Evolutionary conservation across 164 flowering plant species (phyloP).

Genomic region (Sextonia rubra): DNA sequence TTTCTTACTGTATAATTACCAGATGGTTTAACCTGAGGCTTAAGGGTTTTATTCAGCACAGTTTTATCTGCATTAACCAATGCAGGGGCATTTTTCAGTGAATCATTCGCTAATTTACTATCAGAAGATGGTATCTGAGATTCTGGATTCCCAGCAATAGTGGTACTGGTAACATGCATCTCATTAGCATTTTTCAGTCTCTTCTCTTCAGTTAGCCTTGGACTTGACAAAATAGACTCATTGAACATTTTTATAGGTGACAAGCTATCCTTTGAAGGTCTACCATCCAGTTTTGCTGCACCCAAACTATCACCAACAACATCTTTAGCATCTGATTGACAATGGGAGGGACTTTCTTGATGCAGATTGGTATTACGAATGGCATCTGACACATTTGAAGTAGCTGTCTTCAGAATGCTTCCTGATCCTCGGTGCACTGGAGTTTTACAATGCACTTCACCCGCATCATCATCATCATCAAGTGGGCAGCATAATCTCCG

Average conservation of each 20-base stretch:
- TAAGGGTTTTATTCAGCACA: slow-evolving; percentile 32
- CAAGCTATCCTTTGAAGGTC: slow-evolving; percentile 19
- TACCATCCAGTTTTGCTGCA: slow-evolving; percentile 8
- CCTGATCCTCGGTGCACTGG: slow-evolving; percentile 60
- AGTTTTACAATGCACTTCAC: slow-evolving; percentile 52
- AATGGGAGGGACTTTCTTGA: slow-evolving; percentile 16
- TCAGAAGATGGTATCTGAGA: slow-evolving; percentile 27
- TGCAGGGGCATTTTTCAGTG: slow-evolving; percentile 42
- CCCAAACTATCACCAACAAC: slow-evolving; percentile 15
- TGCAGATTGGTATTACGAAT: slow-evolving; percentile 15
- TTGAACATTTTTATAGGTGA: slow-evolving; percentile 14
- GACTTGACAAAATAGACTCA: slow-evolving; percentile 24
- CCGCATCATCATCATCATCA: slow-evolving; percentile 53
- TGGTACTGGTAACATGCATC: slow-evolving; percentile 16
- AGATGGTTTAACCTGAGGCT: slow-evolving; percentile 31
- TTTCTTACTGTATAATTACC: slow-evolving; percentile 29
- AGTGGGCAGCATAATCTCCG: slow-evolving; percentile 57
- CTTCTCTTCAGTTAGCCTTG: slow-evolving; percentile 32
- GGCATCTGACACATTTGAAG: slow-evolving; percentile 23
- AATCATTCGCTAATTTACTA: slow-evolving; percentile 19
- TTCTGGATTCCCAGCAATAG: slow-evolving; percentile 33
- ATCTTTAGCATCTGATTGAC: slow-evolving; percentile 19
- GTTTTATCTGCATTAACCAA: slow-evolving; percentile 19
- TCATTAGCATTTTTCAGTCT: slow-evolving; percentile 21
- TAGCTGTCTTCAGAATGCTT: slow-evolving; percentile 18